Conservation (phyloP, 2,329 filamentous ascomycete genomes). For the Aspergillus aculeatus region DNA sequence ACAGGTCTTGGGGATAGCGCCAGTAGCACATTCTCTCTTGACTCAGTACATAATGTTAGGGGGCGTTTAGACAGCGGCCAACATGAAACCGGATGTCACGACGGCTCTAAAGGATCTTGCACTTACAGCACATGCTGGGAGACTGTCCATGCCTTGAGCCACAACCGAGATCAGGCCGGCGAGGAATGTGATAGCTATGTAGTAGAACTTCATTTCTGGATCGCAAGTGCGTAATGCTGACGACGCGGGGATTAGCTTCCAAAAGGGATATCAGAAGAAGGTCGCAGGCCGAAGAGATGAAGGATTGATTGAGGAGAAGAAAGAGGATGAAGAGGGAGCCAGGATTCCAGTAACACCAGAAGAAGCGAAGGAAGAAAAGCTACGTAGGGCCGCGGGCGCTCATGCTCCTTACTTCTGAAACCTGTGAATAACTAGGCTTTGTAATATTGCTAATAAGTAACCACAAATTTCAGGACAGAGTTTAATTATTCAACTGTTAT, state of each 20-base stretch:
- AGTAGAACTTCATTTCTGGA: slow-evolving; percentile 50
- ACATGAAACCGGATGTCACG: background rate
- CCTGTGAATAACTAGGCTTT: background rate
- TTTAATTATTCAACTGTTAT: background rate
- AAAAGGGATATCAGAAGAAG: too few species aligned
- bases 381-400: background rate
- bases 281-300: too few species aligned
- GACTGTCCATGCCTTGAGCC: slow-evolving; percentile 47
- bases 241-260: too few species aligned
- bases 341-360: too few species aligned
- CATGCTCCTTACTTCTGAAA: background rate
- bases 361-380: background rate
- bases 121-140: slow-evolving; percentile 59
- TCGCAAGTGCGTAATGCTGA: slow-evolving; percentile 1
- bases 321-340: too few species aligned
- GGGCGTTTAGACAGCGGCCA: background rate
- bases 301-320: too few species aligned
- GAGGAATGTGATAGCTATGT: slow-evolving; percentile 54
- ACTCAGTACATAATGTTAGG: slow-evolving; percentile 2
- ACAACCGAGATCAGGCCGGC: slow-evolving; percentile 50
- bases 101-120: background rate
- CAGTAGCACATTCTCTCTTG: slow-evolving; percentile 43
- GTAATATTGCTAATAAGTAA: background rate
- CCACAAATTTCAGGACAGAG: background rate
- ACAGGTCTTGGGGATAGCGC: slow-evolving; percentile 42